These are phyloP conservation scores for Pouteria glomerata DNA, from an alignment of 148 eudicot genomes.

Conservation along the genomic window DNA sequence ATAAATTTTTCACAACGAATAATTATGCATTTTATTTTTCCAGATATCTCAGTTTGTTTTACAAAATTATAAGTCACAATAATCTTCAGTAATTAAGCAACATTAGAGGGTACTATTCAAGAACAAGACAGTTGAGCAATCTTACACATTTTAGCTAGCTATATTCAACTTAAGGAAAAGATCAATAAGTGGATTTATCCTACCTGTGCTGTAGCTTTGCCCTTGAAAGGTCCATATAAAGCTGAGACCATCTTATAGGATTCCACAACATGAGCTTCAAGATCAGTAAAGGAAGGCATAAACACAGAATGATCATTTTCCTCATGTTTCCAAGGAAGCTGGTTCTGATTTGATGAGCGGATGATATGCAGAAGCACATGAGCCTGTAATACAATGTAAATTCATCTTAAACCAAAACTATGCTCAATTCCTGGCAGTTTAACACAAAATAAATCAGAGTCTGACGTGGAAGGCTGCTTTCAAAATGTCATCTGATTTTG, in stretches of 20 bases:
- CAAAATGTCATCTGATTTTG: conserved; percentile 87
- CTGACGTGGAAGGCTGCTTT: conserved; percentile 97
- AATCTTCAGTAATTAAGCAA: background rate
- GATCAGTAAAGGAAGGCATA: conserved; percentile 40
- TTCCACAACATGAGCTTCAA: conserved; percentile 67
- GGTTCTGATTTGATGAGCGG: conserved; percentile 45
- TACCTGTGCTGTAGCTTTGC: conserved; percentile 92
- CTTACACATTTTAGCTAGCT: background rate
- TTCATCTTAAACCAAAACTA: conserved; percentile 7
- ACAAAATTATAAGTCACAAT: too few relatives aligned
- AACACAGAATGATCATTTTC: conserved; percentile 33
- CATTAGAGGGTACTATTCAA: background rate
- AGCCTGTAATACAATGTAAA: conserved; percentile 48
- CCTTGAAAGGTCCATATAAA: conserved; percentile 76
- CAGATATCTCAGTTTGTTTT: background rate
- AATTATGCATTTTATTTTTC: background rate
- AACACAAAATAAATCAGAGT: conserved; percentile 5
- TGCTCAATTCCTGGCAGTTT: background rate
- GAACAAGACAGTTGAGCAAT: background rate
- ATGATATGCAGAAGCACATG: conserved; percentile 80
- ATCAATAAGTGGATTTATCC: background rate
- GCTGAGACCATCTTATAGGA: conserved; percentile 78
- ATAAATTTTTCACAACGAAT: too few relatives aligned
- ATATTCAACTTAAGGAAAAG: background rate
- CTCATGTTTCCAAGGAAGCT: conserved; percentile 24